Base-by-base conservation (phyloP, 495 filamentous ascomycete genomes). In the Daldinia vernicosa region DNA sequence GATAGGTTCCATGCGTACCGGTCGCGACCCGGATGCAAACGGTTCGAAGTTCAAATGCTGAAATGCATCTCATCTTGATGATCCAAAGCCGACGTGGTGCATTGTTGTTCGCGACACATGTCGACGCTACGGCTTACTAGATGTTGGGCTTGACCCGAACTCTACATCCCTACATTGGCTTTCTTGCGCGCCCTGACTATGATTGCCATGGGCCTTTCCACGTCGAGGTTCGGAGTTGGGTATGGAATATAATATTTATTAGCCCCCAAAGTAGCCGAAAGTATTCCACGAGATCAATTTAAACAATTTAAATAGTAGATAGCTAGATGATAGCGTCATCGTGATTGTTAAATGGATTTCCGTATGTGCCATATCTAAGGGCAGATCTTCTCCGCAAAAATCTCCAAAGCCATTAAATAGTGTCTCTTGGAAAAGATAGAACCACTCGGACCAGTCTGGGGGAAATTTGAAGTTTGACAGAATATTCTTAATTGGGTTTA, bases 331-430 rank as follows among this genome's bases (percentile, higher is more conserved):
- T 63, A 57, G 50, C 59, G 54, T 28, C 52, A 60, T 55, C 22
- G 28, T 53, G 59, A 60, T 56, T 65, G 53, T 64, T 74, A 57
- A 75, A 70, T 73, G 70, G 59, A 43, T 50, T 55, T 57, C 70
- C 60, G 28, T 9, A 45, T 74, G 24, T 57, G 66, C 70, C 63
- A 37, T n/a, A 45, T 74, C 37, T 50, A 69, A 69, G 68, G 37
- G 57, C 55, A 69, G 71, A 70, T 64, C 63, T 64, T 74, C 71
- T 76, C 74, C 71, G 67, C 74, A 70, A 71, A 66, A 45, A 45
- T 40, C 15, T 27, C 4, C 4, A 15, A 43, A 53, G 26, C 50
- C 24, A 53, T 53, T 53, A 14, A 53, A 53, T 53, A 14, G 54
- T 39, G 30, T 57, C 33, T 24, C 32, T 37, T 11, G 67, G 45